Conservation (phyloP, 2,329 filamentous ascomycete species). For the Dactylellina parvicollis region DNA sequence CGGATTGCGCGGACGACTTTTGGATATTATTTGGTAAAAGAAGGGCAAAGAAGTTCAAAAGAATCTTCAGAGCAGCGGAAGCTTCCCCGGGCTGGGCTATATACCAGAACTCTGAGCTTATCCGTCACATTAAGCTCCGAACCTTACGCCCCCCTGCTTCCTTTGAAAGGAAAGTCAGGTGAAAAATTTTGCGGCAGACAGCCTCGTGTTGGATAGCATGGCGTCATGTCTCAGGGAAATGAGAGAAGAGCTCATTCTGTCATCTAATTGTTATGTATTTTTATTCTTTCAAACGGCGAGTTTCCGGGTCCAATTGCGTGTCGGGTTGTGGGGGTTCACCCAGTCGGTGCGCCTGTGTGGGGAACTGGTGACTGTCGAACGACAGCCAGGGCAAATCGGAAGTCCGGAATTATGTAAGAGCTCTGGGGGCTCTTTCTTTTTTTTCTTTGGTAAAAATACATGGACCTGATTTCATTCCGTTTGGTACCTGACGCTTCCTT, state of each 20-base stretch:
- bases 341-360: constrained; percentile 18
- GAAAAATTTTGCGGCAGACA: constrained; percentile 31
- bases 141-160: constrained; percentile 27
- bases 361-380: constrained; percentile 2
- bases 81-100: neutral
- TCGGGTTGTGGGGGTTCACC: constrained; percentile 16
- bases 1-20: too few species aligned
- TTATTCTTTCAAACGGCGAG: constrained; percentile 10
- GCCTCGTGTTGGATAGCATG: neutral
- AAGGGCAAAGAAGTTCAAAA: neutral
- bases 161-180: constrained; percentile 13
- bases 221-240: constrained; percentile 41
- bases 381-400: constrained; percentile 16
- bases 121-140: constrained; percentile 23
- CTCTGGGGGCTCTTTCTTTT: constrained; percentile 33
- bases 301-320: constrained; percentile 29
- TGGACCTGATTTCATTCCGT: neutral
- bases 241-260: constrained; percentile 41
- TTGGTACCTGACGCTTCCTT: constrained; percentile 8
- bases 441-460: constrained; percentile 25
- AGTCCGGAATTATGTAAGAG: constrained; percentile 15
- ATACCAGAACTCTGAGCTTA: constrained; percentile 30
- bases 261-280: constrained; percentile 37
- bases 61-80: neutral
- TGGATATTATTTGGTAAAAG: neutral